Evolutionary conservation across 208 protist species (phyloP).

Genomic region (Porcisia hertigi): DNA sequence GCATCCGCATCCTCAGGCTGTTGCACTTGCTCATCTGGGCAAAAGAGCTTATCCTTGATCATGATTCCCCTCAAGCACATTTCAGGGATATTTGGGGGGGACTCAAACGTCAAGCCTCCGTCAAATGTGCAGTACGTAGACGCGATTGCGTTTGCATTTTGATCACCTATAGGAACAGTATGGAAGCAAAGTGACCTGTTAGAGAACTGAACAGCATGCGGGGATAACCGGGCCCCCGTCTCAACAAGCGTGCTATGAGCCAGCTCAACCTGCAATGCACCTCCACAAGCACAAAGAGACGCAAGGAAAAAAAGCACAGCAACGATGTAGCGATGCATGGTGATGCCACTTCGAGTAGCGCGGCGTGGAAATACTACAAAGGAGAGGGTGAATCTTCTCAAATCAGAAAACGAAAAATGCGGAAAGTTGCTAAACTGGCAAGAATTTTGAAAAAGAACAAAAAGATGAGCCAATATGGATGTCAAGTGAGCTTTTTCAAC

Average conservation of each 20-base stretch:
- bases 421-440: too few species aligned
- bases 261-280: constrained; percentile 31
- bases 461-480: neutral
- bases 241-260: constrained; percentile 6
- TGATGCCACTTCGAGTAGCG: neutral
- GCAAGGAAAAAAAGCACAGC: constrained; percentile 11
- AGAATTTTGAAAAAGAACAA: neutral
- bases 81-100: constrained; percentile 27
- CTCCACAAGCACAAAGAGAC: constrained; percentile 6
- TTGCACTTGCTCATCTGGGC: constrained; percentile 31
- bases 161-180: constrained; percentile 17
- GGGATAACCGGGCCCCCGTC: constrained; percentile 7
- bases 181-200: constrained; percentile 42
- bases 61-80: constrained; percentile 62
- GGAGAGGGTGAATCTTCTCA: neutral
- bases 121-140: constrained; percentile 54
- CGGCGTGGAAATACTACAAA: neutral
- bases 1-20: constrained; percentile 19
- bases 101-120: constrained; percentile 38
- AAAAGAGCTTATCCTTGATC: constrained; percentile 50
- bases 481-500: neutral
- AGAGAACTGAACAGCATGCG: constrained; percentile 34
- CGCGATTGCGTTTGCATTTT: neutral
- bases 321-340: neutral
- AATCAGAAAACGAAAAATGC: neutral